Base-by-base conservation (phyloP, 306 rosid genomes). In the Fragaria iinumae region DNA sequence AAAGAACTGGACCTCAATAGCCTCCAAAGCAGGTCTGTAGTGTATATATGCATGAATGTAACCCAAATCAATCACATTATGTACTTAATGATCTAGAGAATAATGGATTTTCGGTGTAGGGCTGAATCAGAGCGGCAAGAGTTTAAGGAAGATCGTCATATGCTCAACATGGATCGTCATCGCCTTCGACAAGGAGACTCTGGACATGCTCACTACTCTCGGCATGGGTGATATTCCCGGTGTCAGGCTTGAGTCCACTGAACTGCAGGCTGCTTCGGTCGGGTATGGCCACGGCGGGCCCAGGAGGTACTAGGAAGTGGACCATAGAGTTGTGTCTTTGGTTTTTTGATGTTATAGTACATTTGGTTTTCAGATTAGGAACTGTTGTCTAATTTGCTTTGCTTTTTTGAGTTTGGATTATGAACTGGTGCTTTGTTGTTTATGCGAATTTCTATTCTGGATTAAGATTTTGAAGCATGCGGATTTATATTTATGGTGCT, bases 101-200 rank as follows among this genome's bases (percentile, higher is more conserved):
- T 32, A 3, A 32, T 32, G 4, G 36, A 4, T 32, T 32, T 32
- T 32, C 4, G 0, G 36, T 32, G 36, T 32, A 32, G 4, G 36
- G 36, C 36, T 32, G 36, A 32, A 32, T 32, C 4, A 0, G 36
- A 32, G 4, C 36, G 36, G 36, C 4, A 32, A 32, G 36, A 32
- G 36, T 32, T 3, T 32, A 32, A 32, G 36, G 36, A 32, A 32
- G 36, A 32, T 32, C 4, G 4, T 32, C 36, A 32, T 32, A 32
- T 32, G 36, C 36, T 32, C 4, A 3, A 32, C 36, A 0, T 32
- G 4, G 36, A 32, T 32, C 4, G 4, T 32, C 1, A 84, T 90
- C 45, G 85, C 76, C 71, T 89, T 90, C 14, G 92, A 90, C 21
- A 83, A 76, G 88, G 90, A 90, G 72, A 88, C 95, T 0, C 47